Conservation (phyloP, 176 grass and related monocot genomes). For the Musa schizocarpa region DNA sequence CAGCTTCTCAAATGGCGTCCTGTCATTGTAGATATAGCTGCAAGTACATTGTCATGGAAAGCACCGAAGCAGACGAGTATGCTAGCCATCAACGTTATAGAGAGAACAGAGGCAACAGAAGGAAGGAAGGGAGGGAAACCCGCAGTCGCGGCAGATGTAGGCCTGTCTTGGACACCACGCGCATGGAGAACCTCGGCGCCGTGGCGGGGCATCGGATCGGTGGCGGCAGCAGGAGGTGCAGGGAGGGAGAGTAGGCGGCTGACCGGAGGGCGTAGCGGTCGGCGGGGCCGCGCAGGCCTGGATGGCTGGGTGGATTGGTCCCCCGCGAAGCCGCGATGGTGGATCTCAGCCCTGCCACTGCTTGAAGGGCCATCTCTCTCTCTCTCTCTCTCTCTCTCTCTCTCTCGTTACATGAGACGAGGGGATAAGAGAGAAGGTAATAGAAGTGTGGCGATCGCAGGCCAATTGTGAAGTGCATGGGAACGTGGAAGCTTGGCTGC, state of each 20-base stretch:
- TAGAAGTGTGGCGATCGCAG: neutral
- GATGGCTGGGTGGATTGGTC: conserved; percentile 2
- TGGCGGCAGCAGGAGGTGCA: conserved; percentile 24
- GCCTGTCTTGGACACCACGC: conserved; percentile 58
- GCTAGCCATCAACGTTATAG: neutral
- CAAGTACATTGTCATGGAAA: neutral
- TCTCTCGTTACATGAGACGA: neutral
- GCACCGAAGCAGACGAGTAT: too few species aligned
- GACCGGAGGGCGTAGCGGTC: conserved; percentile 34
- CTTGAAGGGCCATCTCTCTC: conserved; percentile 41
- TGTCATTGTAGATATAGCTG: conserved; percentile 92
- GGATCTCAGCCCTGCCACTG: conserved; percentile 17
- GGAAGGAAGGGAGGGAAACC: conserved; percentile 23
- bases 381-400: neutral
- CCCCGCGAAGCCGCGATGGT: conserved; percentile 10
- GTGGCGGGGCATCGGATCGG: conserved; percentile 10
- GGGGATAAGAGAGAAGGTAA: neutral
- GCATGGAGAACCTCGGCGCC: conserved; percentile 50
- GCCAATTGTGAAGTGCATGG: too few species aligned
- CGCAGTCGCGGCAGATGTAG: conserved; percentile 96
- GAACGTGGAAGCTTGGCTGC: too few species aligned
- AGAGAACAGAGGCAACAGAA: neutral
- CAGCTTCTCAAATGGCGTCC: conserved; percentile 78
- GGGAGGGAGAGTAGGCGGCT: conserved; percentile 29
- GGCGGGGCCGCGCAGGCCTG: conserved; percentile 5